Evolutionary conservation across 176 grass and related monocot genomes (phyloP).

Genomic region (Carex littledalei): DNA sequence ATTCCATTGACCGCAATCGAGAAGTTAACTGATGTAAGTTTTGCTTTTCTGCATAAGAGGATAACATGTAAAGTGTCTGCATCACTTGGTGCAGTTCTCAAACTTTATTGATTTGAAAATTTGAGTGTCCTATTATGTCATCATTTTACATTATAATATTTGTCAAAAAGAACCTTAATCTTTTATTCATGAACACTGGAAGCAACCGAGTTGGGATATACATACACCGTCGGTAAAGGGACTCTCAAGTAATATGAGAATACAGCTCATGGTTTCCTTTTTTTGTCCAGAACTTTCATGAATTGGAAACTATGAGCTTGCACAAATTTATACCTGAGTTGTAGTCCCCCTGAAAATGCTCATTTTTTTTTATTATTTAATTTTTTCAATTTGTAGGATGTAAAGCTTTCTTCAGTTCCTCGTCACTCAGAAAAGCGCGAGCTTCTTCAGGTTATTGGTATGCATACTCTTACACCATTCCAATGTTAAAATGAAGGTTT

Average conservation of each 20-base stretch:
- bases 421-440: constrained; percentile 61
- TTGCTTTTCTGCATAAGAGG: background rate
- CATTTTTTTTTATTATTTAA: constrained; percentile 15
- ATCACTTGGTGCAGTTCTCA: background rate
- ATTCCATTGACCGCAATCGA: constrained; percentile 82
- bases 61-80: background rate
- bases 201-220: background rate
- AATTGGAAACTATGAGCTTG: background rate
- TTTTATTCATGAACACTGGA: background rate
- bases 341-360: constrained; percentile 10
- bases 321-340: constrained; percentile 6
- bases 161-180: background rate
- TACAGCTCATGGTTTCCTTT: background rate
- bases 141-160: background rate
- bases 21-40: constrained; percentile 86
- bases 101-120: background rate
- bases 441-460: constrained; percentile 88
- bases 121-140: background rate
- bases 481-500: background rate
- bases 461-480: background rate
- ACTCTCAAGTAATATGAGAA: background rate
- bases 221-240: background rate
- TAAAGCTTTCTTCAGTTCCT: constrained; percentile 64
- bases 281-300: constrained; percentile 4
- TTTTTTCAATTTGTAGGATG: constrained; percentile 41